phyloP scores from a whole-genome alignment of 225 moss, liverwort and hornwort genomes.

The Marchantia polymorpha region DNA sequence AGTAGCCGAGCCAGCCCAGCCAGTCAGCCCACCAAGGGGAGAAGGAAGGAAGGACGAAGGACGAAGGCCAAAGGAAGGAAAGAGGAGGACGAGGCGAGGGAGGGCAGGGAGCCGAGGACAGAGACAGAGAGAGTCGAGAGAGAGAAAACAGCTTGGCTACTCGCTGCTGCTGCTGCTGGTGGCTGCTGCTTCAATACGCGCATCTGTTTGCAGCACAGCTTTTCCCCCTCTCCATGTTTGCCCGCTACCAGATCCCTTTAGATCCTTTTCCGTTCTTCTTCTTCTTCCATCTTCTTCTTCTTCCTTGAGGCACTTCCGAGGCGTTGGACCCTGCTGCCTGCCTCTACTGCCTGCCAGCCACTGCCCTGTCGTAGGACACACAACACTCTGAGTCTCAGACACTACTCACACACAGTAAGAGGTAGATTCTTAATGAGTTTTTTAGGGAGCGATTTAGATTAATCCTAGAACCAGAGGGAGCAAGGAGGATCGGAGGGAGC shows the following conservation, averaged over 20 bases:
- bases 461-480: constrained; percentile 16
- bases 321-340: constrained; percentile 14
- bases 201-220: constrained; percentile 11
- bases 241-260: constrained; percentile 10
- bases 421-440: constrained; percentile 19
- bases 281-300: background rate
- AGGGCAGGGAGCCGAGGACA: background rate
- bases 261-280: constrained; percentile 23
- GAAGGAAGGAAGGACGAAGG: background rate
- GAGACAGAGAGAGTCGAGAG: background rate
- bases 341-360: constrained; percentile 3
- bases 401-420: background rate
- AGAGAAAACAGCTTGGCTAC: background rate
- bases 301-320: constrained; percentile 8
- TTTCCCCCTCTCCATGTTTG: background rate
- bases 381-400: background rate
- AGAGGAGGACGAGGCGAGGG: background rate
- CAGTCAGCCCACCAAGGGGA: background rate
- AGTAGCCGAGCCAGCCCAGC: background rate
- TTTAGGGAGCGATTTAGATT: constrained; percentile 34
- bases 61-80: background rate
- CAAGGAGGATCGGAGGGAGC: constrained; percentile 22
- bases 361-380: constrained; percentile 5
- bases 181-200: constrained; percentile 18
- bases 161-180: background rate